Conservation (phyloP, 2,329 filamentous ascomycete species). For the Aureobasidium sp. region DNA sequence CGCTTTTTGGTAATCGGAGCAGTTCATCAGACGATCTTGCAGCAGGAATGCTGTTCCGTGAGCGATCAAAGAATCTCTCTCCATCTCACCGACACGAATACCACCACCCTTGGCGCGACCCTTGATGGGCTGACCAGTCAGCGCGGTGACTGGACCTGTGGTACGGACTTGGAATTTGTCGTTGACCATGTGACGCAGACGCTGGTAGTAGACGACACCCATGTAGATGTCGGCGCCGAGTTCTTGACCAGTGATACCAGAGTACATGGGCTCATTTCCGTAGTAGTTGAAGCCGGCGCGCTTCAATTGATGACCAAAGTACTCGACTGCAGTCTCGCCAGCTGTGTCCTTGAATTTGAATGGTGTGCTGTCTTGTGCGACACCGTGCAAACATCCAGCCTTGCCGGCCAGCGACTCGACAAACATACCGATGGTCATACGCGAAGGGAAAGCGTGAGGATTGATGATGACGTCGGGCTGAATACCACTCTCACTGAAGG, state of each 20-base stretch:
- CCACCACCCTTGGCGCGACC: constrained; percentile 92
- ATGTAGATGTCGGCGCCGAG: constrained; percentile 93
- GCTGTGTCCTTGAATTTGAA: constrained; percentile 78
- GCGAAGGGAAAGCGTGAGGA: constrained; percentile 96
- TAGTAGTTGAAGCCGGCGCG: constrained; percentile 97
- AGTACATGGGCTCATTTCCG: constrained; percentile 98
- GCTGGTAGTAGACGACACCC: constrained; percentile 96
- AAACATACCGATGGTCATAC: constrained; percentile 99
- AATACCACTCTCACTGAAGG: constrained; percentile 92
- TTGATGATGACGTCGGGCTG: constrained; percentile 99
- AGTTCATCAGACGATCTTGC: constrained; percentile 94
- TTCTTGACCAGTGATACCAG: constrained; percentile 90
- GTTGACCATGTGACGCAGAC: constrained; percentile 98
- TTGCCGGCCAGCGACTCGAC: constrained; percentile 95
- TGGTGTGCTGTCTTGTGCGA: constrained; percentile 93
- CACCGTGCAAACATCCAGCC: constrained; percentile 83
- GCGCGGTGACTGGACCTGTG: constrained; percentile 80
- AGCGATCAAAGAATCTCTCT: constrained; percentile 87
- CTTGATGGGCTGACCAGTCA: constrained; percentile 95
- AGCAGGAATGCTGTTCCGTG: constrained; percentile 93
- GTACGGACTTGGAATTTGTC: constrained; percentile 98
- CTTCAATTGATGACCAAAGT: constrained; percentile 91
- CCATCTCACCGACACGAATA: constrained; percentile 99
- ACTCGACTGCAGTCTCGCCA: constrained; percentile 83
- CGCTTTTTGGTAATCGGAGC: constrained; percentile 82